Conservation (phyloP, 2,329 filamentous ascomycete genomes). For the Magnaporthiopsis incrustans region DNA sequence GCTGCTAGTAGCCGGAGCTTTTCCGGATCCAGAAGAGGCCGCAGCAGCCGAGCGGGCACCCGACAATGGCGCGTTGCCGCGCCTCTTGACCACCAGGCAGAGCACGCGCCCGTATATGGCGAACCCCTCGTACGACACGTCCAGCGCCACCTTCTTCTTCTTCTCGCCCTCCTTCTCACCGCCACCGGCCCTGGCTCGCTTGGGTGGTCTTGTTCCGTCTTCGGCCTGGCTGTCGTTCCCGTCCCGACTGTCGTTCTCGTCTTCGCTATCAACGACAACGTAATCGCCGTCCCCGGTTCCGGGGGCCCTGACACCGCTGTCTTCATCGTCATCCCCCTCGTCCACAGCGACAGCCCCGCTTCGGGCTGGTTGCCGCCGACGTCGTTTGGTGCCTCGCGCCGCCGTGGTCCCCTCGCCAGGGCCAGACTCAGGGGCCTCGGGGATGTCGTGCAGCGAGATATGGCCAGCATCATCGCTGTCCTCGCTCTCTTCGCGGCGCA, state of each 20-base stretch:
- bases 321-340: conserved; percentile 22
- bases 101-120: conserved; percentile 90
- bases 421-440: conserved; percentile 7
- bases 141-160: conserved; percentile 85
- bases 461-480: conserved; percentile 30
- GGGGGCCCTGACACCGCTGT: conserved; percentile 11
- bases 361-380: conserved; percentile 22
- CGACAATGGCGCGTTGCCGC: conserved; percentile 27
- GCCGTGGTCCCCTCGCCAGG: not conserved
- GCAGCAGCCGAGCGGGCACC: conserved; percentile 1
- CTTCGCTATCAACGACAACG: conserved; percentile 12
- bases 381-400: conserved; percentile 21
- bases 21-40: conserved; percentile 4
- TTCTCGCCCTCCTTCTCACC: conserved; percentile 48
- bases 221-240: conserved; percentile 21
- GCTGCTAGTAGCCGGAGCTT: conserved; percentile 17
- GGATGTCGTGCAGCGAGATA: conserved; percentile 10
- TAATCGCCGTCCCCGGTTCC: conserved; percentile 9
- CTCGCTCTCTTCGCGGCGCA: conserved; percentile 52
- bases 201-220: conserved; percentile 23
- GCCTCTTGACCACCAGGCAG: conserved; percentile 79
- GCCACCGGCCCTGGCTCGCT: conserved; percentile 11
- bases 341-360: conserved; percentile 22
- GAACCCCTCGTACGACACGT: conserved; percentile 89
- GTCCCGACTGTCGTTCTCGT: conserved; percentile 20